phyloP scores from a whole-genome alignment of 225 moss, liverwort and hornwort genomes.

The Neckera pumila region DNA sequence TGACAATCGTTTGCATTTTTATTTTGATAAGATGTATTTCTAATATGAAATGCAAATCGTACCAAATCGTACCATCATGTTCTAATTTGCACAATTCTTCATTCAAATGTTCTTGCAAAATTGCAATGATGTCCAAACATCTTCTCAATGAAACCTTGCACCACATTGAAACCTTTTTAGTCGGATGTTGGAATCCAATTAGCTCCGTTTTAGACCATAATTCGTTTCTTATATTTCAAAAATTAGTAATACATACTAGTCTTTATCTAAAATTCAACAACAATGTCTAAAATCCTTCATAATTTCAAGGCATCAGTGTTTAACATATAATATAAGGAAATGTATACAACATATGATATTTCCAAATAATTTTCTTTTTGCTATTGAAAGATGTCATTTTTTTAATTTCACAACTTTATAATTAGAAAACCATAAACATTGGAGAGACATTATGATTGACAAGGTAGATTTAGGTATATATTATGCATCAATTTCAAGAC shows the following conservation, averaged over 20 bases:
- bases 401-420: too few relatives aligned
- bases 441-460: neutral
- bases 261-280: neutral
- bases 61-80: accelerated
- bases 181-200: neutral
- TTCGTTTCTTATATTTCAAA: neutral
- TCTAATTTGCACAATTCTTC: neutral
- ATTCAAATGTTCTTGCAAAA: neutral
- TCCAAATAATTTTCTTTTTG: neutral
- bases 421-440: neutral
- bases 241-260: neutral
- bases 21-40: neutral
- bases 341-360: neutral
- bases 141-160: neutral
- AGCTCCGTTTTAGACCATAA: accelerated
- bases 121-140: neutral
- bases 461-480: neutral
- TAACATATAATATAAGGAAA: too few relatives aligned
- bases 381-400: neutral
- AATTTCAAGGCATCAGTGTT: neutral
- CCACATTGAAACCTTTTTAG: neutral
- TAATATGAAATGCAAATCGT: neutral
- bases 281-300: neutral
- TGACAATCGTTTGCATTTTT: neutral
- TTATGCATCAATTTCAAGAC: neutral